Base-by-base conservation (phyloP, 805 yeast genomes). In the Vanderwaltozyma polyspora region DNA sequence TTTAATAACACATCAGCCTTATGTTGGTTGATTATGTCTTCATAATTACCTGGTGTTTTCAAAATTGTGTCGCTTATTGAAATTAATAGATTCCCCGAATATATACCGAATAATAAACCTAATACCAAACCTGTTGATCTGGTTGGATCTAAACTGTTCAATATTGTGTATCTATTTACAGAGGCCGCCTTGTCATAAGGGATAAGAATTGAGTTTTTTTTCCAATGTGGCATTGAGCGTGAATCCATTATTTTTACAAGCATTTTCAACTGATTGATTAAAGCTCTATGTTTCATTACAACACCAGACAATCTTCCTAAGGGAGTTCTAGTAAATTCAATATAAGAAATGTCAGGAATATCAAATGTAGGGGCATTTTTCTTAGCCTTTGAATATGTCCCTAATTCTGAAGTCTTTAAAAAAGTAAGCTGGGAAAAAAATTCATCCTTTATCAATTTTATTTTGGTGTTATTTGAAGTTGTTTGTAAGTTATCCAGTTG, bases 241-340 rank as follows among this genome's bases (percentile, higher is more conserved):
- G 86, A 77, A 45, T 74, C 74, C 6, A 89, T 59, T 11, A 89
- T 73, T 8, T 76, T 67, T 4, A 80, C 70, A 17, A 91, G 51
- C 31, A 84, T 72, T 40, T 73, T 70, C 87, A 91, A 83, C 51
- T 91, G 98, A 44, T 84, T 89, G 52, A 81, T 68, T 6, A 91
- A 72, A 0, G 95, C 86, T 39, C 84, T 66, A 54, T 91, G 97
- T 17, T 91, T 81, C 52, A 91, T 71, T 1, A 93, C 95, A 24
- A 91, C 94, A 13, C 99, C 99, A 38, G 95, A 67, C 24, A 86
- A 60, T 43, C 87, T 93, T 3, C 97, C 97, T 19, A 82, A 73
- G 0, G 96, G 93, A 2, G 93, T 80, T 45, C 87, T 72, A 1
- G 91, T 75, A 51, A 81, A 91, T 59, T 91, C 98, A 11, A 91